Evolutionary conservation across 2,329 filamentous ascomycete genomes (phyloP).

Genomic region (Colletotrichum lindemuthianum): DNA sequence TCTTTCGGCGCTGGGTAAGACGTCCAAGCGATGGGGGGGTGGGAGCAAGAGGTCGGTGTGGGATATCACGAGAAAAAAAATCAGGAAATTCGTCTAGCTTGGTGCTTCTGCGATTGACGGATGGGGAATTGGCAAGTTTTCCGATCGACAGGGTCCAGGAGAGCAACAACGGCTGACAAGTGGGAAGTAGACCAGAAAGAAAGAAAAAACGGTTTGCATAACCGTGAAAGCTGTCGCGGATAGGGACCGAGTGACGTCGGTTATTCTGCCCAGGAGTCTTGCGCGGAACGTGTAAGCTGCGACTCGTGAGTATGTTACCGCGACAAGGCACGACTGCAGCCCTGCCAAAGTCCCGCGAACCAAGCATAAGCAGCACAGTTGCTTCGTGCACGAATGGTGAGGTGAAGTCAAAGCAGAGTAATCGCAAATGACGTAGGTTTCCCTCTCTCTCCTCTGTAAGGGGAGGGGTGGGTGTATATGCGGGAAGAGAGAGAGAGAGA

Average conservation of each 20-base stretch:
- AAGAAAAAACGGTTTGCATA: background rate
- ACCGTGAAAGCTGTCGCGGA: too few species aligned
- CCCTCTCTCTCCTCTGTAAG: too few species aligned
- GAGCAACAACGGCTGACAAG: background rate
- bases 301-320: background rate
- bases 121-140: too few species aligned
- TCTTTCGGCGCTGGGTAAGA: too few species aligned
- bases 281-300: background rate
- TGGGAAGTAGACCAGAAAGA: background rate
- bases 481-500: background rate
- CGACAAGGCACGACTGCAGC: background rate
- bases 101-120: too few species aligned
- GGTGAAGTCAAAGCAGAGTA: constrained; percentile 28
- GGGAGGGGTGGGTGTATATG: background rate
- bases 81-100: too few species aligned
- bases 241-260: background rate
- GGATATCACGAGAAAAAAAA: too few species aligned
- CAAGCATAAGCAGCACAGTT: constrained; percentile 1
- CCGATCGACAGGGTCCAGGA: constrained; percentile 1
- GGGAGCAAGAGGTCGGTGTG: too few species aligned
- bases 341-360: background rate
- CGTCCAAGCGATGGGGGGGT: too few species aligned
- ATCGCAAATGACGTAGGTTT: constrained; percentile 16
- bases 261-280: too few species aligned
- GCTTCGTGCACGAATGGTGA: background rate